Percentiles rank a stretch among this genome's conserved stretches.
These are phyloP conservation scores for Prunus kanzakura DNA, from an alignment of 306 rosid species.

Conservation along the genomic window DNA sequence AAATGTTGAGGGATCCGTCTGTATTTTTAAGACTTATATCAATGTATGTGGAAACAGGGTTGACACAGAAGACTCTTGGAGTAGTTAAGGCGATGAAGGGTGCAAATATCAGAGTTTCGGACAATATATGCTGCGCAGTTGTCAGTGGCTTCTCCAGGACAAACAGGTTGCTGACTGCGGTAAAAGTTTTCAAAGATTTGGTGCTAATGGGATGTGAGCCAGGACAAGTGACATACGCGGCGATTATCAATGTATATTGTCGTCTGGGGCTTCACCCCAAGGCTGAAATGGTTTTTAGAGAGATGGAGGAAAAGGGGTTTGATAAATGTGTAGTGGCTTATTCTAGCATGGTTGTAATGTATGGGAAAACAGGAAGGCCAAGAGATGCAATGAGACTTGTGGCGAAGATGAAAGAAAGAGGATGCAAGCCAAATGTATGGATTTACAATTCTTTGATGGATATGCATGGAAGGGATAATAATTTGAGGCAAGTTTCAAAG, in stretches of 20 bases:
- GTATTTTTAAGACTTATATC: constrained; percentile 48
- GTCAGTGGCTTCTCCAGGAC: constrained; percentile 56
- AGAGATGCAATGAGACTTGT: constrained; percentile 51
- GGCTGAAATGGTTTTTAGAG: constrained; percentile 52
- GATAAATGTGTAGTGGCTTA: constrained; percentile 69
- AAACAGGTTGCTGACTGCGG: constrained; percentile 45
- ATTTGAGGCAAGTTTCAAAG: constrained; percentile 67
- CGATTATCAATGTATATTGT: constrained; percentile 53
- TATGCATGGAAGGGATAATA: constrained; percentile 62
- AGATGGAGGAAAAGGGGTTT: constrained; percentile 68
- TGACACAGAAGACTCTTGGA: constrained; percentile 53
- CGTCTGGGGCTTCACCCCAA: constrained; percentile 44
- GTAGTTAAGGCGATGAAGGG: constrained; percentile 47
- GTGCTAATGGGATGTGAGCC: constrained; percentile 48
- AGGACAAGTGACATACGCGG: constrained; percentile 75
- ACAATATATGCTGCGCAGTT: constrained; percentile 58
- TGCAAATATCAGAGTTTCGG: constrained; percentile 48
- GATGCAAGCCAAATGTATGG: constrained; percentile 75
- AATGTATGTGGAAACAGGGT: constrained; percentile 65
- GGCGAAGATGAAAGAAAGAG: constrained; percentile 80
- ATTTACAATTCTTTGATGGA: constrained; percentile 71
- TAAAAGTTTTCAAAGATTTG: constrained; percentile 41
- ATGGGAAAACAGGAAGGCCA: constrained; percentile 57
- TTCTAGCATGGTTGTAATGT: constrained; percentile 72
- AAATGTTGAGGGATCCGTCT: constrained; percentile 50